Conservation (phyloP, 305 asterid genomes). For the Plantago rigida region DNA sequence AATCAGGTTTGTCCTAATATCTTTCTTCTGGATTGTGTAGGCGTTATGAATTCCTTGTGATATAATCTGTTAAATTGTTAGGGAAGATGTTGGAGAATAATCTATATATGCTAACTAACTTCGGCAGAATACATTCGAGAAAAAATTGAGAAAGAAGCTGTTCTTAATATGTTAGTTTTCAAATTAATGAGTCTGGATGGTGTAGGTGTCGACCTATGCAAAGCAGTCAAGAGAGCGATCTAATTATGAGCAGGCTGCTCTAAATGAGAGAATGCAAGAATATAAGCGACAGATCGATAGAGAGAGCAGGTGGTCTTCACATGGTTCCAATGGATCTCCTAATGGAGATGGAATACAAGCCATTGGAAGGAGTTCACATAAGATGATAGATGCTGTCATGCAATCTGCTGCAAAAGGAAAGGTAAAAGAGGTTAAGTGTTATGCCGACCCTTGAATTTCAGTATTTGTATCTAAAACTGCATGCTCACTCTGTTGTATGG, state of each 20-base stretch:
- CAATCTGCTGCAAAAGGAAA: constrained; percentile 96
- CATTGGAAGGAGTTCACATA: constrained; percentile 95
- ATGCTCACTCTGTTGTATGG: background rate
- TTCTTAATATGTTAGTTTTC: background rate
- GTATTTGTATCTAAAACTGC: constrained; percentile 12
- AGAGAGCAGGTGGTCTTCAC: constrained; percentile 81
- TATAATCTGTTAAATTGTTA: background rate
- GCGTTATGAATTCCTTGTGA: background rate
- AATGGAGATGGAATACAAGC: constrained; percentile 97
- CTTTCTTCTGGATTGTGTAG: constrained; percentile 8
- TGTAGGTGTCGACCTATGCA: constrained; percentile 88
- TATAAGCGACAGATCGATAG: constrained; percentile 85
- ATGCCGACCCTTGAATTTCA: constrained; percentile 16
- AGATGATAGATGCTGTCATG: constrained; percentile 98
- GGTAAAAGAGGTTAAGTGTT: constrained; percentile 33
- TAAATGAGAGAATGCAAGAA: constrained; percentile 96
- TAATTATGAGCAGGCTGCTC: constrained; percentile 94
- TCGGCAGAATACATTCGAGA: background rate
- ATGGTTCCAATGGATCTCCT: constrained; percentile 84
- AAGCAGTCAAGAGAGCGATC: constrained; percentile 95
- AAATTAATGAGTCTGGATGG: constrained; percentile 11
- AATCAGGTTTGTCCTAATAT: constrained; percentile 61
- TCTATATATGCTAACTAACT: background rate
- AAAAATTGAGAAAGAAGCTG: background rate
- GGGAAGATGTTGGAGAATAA: background rate